A percentile compares a stretch with the other conserved stretches of the same genome.
These are phyloP conservation scores for Ceratocystiopsis minuta DNA, from an alignment of 2,329 filamentous ascomycete genomes.

Conservation along the genomic window DNA sequence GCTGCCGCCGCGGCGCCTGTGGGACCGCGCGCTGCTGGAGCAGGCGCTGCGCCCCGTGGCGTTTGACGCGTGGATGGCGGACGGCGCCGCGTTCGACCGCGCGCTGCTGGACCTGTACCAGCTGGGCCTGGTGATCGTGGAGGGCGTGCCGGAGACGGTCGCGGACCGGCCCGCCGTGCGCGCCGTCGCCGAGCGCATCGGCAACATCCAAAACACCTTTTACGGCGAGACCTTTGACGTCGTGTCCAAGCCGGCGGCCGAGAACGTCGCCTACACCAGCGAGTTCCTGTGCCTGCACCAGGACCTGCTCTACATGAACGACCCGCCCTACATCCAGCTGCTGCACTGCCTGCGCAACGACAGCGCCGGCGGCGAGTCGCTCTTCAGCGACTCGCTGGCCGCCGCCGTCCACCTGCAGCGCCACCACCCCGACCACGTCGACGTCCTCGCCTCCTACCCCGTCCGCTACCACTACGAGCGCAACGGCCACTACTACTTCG, in stretches of 20 bases:
- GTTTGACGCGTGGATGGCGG: slow-evolving; percentile 54
- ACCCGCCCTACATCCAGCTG: slow-evolving; percentile 67
- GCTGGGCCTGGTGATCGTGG: slow-evolving; percentile 62
- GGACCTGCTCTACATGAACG: slow-evolving; percentile 73
- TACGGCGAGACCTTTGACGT: slow-evolving; percentile 90
- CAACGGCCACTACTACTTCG: slow-evolving; percentile 43
- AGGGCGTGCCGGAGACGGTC: slow-evolving; percentile 42
- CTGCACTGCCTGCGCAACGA: slow-evolving; percentile 78
- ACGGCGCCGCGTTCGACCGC: slow-evolving; percentile 31
- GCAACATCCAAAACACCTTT: slow-evolving; percentile 67
- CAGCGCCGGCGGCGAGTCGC: slow-evolving; percentile 61
- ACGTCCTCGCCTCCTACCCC: slow-evolving; percentile 41
- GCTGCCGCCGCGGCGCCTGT: slow-evolving; percentile 16
- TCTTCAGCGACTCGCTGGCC: slow-evolving; percentile 63
- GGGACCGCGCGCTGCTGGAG: slow-evolving; percentile 22
- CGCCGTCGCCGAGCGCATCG: slow-evolving; percentile 53
- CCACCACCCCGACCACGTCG: slow-evolving; percentile 32
- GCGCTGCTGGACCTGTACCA: slow-evolving; percentile 44
- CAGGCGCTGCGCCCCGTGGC: slow-evolving; percentile 31
- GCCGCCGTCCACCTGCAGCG: slow-evolving; percentile 26
- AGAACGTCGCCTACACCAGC: slow-evolving; percentile 84
- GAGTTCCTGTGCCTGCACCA: slow-evolving; percentile 76
- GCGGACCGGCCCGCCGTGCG: slow-evolving; percentile 39
- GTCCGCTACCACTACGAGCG: slow-evolving; percentile 51
- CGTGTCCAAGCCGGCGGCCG: slow-evolving; percentile 58